Evolutionary conservation across 148 eudicot genomes (phyloP), one percentile per base, ranked within the genome.

Genomic region (Fagopyrum homotropicum): DNA sequence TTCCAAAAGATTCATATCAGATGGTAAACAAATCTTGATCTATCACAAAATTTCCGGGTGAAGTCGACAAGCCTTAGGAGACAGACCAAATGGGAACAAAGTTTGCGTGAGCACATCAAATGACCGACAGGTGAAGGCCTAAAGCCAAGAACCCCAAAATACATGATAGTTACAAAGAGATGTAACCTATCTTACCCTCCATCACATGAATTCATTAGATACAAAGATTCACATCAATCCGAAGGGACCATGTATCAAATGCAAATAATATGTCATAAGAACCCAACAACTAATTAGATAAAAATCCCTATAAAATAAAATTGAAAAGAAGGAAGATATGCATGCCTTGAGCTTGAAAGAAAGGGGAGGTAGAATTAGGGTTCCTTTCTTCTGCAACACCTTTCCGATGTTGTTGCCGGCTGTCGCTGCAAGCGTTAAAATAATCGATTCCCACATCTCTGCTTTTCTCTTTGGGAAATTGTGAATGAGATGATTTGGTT

Each of bases 361-460:
- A 14, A 84, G 82, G 50, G 86, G 86, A 73, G 86, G 86, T 6
- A 84, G 63, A 77, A 84, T 84, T 45, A 81, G 82, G 76, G 86
- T 84, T 72, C 86, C 86, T 61, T 84, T 84, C 74, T 81, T 84
- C 76, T 81, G 86, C 63, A 84, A 73, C 4, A 84, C 84, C 57
- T 84, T 84, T 17, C 84, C 86, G 59, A 84, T 84, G 80, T 84
- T 84, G 35, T 84, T 84, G 48, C 86, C 82, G 47, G 82, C 84
- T 4, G 86, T 84, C 5, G 86, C 86, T 56, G 84, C 86, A 46
- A 84, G 73, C 4, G 84, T 84, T 50, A 84, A 66, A 35, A 78
- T 16, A 47, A 84, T 81, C 46, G 84, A 75, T 76, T 84, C 84
- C 86, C 86, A 84, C 86, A 84, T 84, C 80, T 59, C 50, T 44